Evolutionary conservation across 352 stramenopile genomes (phyloP).

Genomic region (Phytopythium delawarense): DNA sequence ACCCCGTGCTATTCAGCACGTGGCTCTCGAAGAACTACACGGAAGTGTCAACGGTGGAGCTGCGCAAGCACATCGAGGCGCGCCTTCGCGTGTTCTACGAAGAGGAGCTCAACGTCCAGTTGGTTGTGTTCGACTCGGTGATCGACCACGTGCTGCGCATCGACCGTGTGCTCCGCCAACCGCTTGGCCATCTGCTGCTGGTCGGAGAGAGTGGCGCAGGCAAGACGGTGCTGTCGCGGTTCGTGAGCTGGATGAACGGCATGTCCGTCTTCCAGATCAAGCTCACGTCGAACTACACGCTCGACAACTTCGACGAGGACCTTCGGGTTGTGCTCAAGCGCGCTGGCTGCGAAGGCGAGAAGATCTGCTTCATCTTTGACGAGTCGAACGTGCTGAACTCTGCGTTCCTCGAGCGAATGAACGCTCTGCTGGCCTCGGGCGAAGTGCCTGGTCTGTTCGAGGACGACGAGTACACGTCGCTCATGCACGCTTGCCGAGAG

Average conservation of each 20-base stretch:
- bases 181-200: slow-evolving; percentile 97
- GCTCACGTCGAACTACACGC: slow-evolving; percentile 96
- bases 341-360: slow-evolving; percentile 97
- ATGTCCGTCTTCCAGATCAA: slow-evolving; percentile 99
- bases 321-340: slow-evolving; percentile 96
- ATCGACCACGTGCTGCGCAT: slow-evolving; percentile 99
- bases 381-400: slow-evolving; percentile 98
- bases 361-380: slow-evolving; percentile 99
- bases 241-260: slow-evolving; percentile 99
- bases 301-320: slow-evolving; percentile 99
- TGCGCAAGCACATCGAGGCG: slow-evolving; percentile 96
- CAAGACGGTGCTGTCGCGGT: slow-evolving; percentile 99
- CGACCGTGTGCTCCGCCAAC: slow-evolving; percentile 97
- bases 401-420: slow-evolving; percentile 99
- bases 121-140: slow-evolving; percentile 99
- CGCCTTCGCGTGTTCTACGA: slow-evolving; percentile 99
- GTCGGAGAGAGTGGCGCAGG: slow-evolving; percentile 98
- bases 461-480: slow-evolving; percentile 97
- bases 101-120: slow-evolving; percentile 98
- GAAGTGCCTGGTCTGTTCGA: slow-evolving; percentile 99
- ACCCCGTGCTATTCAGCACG: slow-evolving; percentile 97
- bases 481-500: slow-evolving; percentile 96
- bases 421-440: slow-evolving; percentile 98
- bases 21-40: slow-evolving; percentile 98
- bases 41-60: slow-evolving; percentile 88